A percentile compares a stretch with the other conserved stretches of the same genome.
These are phyloP conservation scores for Thielaviopsis euricoi DNA, from an alignment of 2,329 filamentous ascomycete species.

Conservation along the genomic window DNA sequence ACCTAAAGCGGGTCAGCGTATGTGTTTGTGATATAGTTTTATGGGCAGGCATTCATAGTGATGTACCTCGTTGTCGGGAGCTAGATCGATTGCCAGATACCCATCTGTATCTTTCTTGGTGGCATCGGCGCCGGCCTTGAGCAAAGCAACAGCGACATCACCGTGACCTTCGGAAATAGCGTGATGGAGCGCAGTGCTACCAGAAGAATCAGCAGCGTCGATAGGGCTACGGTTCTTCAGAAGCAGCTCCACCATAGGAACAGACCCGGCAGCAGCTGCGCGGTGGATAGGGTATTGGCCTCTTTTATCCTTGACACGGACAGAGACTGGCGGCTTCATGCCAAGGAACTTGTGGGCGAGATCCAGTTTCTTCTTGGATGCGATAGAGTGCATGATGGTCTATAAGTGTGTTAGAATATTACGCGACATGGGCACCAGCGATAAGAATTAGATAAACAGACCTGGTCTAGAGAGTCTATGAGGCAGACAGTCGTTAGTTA, in stretches of 20 bases:
- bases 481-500: slow-evolving; percentile 11
- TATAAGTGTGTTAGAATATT: slow-evolving; percentile 20
- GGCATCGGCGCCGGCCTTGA: slow-evolving; percentile 72
- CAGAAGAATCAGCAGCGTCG: slow-evolving; percentile 66
- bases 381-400: slow-evolving; percentile 81
- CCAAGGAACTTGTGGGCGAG: slow-evolving; percentile 61
- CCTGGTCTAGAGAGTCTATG: slow-evolving; percentile 49
- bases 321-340: slow-evolving; percentile 51
- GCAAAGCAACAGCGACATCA: slow-evolving; percentile 67
- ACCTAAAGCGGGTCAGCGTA: slow-evolving; percentile 31
- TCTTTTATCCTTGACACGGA: slow-evolving; percentile 66
- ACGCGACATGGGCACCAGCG: background rate
- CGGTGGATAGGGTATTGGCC: slow-evolving; percentile 86
- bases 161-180: slow-evolving; percentile 60
- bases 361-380: slow-evolving; percentile 78
- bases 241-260: slow-evolving; percentile 71
- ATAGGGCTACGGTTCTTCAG: slow-evolving; percentile 64
- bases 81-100: slow-evolving; percentile 58
- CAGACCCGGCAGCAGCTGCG: slow-evolving; percentile 74
- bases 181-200: slow-evolving; percentile 82
- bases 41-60: too few species aligned
- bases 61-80: slow-evolving; percentile 65
- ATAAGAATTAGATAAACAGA: slow-evolving; percentile 16
- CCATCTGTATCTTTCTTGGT: slow-evolving; percentile 62
- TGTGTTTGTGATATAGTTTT: too few species aligned